These are phyloP conservation scores for Carex kokanica DNA, from an alignment of 176 grass and related monocot species.

Conservation along the genomic window DNA sequence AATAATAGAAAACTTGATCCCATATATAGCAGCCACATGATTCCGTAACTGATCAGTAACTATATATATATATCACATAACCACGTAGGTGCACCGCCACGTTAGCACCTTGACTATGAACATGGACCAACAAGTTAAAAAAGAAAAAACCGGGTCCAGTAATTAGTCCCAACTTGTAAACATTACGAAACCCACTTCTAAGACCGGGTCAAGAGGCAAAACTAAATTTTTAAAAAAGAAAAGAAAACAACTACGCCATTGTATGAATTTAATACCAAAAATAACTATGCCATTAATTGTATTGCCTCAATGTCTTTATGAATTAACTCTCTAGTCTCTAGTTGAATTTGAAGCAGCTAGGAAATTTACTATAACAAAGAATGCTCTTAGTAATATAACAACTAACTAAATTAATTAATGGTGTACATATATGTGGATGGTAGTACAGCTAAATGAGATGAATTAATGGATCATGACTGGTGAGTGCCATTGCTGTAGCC, in stretches of 20 bases:
- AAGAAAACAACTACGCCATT: too few relatives aligned
- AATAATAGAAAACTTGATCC: too few relatives aligned
- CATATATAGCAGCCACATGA: background rate
- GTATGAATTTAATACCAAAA: too few relatives aligned
- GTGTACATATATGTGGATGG: background rate
- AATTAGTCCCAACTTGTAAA: too few relatives aligned
- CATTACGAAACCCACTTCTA: too few relatives aligned
- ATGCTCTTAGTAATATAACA: background rate
- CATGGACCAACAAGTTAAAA: too few relatives aligned
- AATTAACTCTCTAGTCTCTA: background rate
- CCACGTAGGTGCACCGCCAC: too few relatives aligned
- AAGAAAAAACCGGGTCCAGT: too few relatives aligned
- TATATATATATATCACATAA: too few relatives aligned
- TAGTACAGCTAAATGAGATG: background rate
- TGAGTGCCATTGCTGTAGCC: constrained; percentile 28
- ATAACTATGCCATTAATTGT: background rate
- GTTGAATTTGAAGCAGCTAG: background rate
- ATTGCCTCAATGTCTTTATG: background rate
- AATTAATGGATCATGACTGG: background rate
- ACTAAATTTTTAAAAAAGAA: too few relatives aligned
- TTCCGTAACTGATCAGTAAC: background rate
- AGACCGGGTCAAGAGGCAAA: too few relatives aligned
- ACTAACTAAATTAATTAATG: background rate
- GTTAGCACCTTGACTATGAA: too few relatives aligned
- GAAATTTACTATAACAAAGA: background rate